Evolutionary conservation across 257 asterid genomes (phyloP), one percentile per base, ranked within the genome.

Genomic region (Przewalskia tangutica): DNA sequence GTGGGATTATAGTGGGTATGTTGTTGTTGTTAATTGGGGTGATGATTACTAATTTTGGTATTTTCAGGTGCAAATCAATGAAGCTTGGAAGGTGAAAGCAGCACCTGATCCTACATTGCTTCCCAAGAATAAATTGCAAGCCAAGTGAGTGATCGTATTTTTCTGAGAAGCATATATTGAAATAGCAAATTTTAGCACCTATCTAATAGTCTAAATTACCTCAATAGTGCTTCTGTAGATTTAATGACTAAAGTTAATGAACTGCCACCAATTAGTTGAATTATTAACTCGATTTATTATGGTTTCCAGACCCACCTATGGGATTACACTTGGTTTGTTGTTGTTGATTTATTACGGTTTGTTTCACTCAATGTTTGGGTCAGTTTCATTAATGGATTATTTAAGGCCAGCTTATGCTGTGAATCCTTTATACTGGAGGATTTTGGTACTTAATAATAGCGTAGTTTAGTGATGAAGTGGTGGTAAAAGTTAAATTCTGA

Each of bases 21-120:
- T 27, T 27, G 32, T 27, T 27, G 32, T 27, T 27, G 32, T 27
- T 27, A 27, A 27, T 27, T 27, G 32, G 32, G 32, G 32, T 27
- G 32, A 27, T 27, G 32, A 27, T 27, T 27, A 27, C 32, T 38
- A 44, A 17, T 18, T 66, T 60, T 66, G 77, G 62, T 8, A 84
- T 54, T 83, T 77, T 81, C 85, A 95, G 99, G 93, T 93, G 85
- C 97, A 93, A 86, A 84, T 95, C 55, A 95, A 94, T 68, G 96
- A 93, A 87, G 97, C 98, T 50, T 95, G 99, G 99, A 92, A 95
- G 85, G 86, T 92, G 78, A 91, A 91, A 84, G 66, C 88, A 38
- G 88, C 85, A 68, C 86, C 90, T 16, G 99, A 93, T 82, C 89
- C 97, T 65, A 90, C 97, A 10, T 83, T 89, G 64, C 91, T 87